A percentile compares a stretch with the other conserved stretches of the same genome.
Conservation (phyloP, 257 asterid genomes). For the Nicotiana sylvestris region DNA sequence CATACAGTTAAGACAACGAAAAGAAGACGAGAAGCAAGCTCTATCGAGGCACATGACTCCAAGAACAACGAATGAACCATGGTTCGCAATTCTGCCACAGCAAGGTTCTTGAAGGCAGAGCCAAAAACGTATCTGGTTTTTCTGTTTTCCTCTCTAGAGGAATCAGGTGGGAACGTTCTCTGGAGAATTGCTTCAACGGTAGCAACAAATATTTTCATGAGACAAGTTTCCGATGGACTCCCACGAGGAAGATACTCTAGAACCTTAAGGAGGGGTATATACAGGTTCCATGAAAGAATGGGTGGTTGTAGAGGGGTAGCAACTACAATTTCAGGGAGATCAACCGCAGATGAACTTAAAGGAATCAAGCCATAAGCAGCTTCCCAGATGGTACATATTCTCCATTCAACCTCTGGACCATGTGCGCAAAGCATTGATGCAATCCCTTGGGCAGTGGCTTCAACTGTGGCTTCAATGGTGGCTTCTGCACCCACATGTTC, state of each 20-base stretch:
- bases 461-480: conserved; percentile 64
- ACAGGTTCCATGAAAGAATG: conserved; percentile 85
- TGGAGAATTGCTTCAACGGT: conserved; percentile 94
- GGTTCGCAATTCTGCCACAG: conserved; percentile 93
- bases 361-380: conserved; percentile 99
- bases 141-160: conserved; percentile 77
- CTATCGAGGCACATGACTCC: conserved; percentile 84
- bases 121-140: conserved; percentile 74
- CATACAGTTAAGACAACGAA: conserved; percentile 93
- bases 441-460: conserved; percentile 99
- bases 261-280: conserved; percentile 92
- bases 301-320: conserved; percentile 98
- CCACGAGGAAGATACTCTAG: conserved; percentile 99
- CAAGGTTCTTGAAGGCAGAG: conserved; percentile 88
- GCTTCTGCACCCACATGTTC: conserved; percentile 34
- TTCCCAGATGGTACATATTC: conserved; percentile 99
- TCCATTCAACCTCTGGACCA: conserved; percentile 99
- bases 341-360: conserved; percentile 88
- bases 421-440: conserved; percentile 99
- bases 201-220: conserved; percentile 97
- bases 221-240: conserved; percentile 96
- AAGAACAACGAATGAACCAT: conserved; percentile 93
- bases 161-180: conserved; percentile 89
- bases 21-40: conserved; percentile 96
- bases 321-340: conserved; percentile 93